Percentiles rank a stretch among this genome's conserved stretches.
phyloP scores from a whole-genome alignment of 306 rosid genomes.

The Vigna nakashimae region DNA sequence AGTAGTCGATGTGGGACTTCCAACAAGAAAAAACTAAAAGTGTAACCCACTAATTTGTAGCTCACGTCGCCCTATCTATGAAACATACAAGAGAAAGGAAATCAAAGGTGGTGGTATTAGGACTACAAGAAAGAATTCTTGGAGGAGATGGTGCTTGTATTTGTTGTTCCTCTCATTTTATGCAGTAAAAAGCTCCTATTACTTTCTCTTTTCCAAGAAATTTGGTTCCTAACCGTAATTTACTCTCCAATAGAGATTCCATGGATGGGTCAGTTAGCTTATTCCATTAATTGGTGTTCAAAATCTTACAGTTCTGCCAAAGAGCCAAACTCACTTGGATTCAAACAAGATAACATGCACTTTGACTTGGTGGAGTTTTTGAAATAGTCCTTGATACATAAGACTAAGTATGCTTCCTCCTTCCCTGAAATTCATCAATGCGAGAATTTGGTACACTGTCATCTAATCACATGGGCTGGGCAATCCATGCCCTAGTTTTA shows the following conservation, averaged over 20 bases:
- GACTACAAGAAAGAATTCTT: too few species aligned
- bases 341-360: neutral
- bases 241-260: neutral
- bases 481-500: neutral
- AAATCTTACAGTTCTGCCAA: neutral
- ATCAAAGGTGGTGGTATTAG: too few species aligned
- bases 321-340: neutral
- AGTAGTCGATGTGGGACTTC: too few species aligned
- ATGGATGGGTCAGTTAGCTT: neutral
- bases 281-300: neutral
- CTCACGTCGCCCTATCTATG: too few species aligned
- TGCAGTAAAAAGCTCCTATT: too few species aligned
- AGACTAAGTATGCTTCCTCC: neutral
- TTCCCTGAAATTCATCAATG: neutral
- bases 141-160: too few species aligned
- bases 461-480: neutral
- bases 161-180: too few species aligned
- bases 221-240: neutral
- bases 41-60: too few species aligned
- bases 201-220: too few species aligned
- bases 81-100: too few species aligned
- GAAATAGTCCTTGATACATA: neutral
- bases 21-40: too few species aligned
- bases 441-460: neutral
- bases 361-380: neutral